A percentile compares a stretch with the other conserved stretches of the same genome.
Evolutionary conservation across 495 filamentous ascomycete genomes (phyloP).

Genomic region (Xylaria sp.): DNA sequence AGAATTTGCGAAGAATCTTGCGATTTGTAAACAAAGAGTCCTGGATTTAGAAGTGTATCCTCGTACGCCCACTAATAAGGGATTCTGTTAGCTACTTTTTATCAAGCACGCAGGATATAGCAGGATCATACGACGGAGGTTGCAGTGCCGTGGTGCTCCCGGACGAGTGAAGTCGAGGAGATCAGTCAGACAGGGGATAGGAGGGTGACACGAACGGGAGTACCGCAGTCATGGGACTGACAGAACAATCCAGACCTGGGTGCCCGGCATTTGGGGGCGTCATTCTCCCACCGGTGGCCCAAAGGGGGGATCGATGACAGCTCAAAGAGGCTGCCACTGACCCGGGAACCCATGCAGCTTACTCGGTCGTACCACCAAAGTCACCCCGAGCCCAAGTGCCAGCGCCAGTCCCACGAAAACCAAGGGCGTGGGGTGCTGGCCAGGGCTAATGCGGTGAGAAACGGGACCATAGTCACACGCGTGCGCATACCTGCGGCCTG

Average conservation of each 20-base stretch:
- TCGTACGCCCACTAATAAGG: conserved; percentile 1
- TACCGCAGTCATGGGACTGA: conserved; percentile 23
- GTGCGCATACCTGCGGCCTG: conserved; percentile 21
- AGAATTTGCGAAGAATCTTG: conserved; percentile 23
- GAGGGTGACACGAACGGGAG: conserved; percentile 10
- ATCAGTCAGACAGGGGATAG: conserved; percentile 14
- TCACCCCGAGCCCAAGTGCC: conserved; percentile 19
- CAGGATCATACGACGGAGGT: conserved; percentile 1
- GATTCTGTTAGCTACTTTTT: not conserved
- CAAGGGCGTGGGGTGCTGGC: not conserved
- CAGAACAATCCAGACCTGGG: conserved; percentile 22
- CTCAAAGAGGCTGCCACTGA: not conserved
- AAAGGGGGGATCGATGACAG: conserved; percentile 4
- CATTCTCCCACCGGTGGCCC: conserved; percentile 1
- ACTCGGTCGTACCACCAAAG: conserved; percentile 16
- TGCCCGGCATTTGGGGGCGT: conserved; percentile 15
- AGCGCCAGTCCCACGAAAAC: not conserved
- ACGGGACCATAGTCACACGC: conserved; percentile 23
- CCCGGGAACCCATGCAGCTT: conserved; percentile 21
- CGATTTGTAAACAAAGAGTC: not conserved
- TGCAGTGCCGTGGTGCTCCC: not conserved
- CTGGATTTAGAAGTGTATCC: not conserved
- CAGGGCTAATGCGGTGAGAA: conserved; percentile 26
- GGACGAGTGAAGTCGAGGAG: conserved; percentile 14
- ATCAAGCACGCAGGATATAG: conserved; percentile 1